A percentile compares a stretch with the other conserved stretches of the same genome.
These are phyloP conservation scores for Taphrina confusa DNA, from an alignment of 1,139 yeast genomes.

Conservation along the genomic window DNA sequence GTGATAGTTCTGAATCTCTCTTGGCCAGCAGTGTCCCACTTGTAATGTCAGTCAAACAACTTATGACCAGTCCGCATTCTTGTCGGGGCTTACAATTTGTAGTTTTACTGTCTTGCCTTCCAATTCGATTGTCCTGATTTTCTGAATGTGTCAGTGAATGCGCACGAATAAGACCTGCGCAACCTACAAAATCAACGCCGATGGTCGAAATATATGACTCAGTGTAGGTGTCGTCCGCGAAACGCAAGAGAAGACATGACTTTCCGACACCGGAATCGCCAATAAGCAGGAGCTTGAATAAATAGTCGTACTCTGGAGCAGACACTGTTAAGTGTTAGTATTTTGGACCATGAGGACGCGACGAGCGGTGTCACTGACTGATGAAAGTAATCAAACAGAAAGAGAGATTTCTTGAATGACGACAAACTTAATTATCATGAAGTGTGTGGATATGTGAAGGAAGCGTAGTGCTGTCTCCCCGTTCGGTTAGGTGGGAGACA, in stretches of 20 bases:
- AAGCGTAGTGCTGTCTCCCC: too few relatives aligned
- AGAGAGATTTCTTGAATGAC: too few relatives aligned
- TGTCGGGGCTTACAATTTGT: constrained; percentile 58
- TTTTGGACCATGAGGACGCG: too few relatives aligned
- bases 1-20: constrained; percentile 97
- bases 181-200: constrained; percentile 78
- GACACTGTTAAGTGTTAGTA: constrained; percentile 19
- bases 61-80: neutral
- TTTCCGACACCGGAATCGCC: constrained; percentile 99
- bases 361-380: too few relatives aligned
- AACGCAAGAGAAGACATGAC: constrained; percentile 88
- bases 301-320: constrained; percentile 72
- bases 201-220: constrained; percentile 96
- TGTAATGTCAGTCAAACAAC: constrained; percentile 6
- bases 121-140: constrained; percentile 92
- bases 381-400: too few relatives aligned
- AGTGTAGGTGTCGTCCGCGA: constrained; percentile 96
- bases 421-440: too few relatives aligned
- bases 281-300: constrained; percentile 69
- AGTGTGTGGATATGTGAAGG: too few relatives aligned
- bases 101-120: constrained; percentile 97
- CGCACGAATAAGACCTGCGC: neutral
- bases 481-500: too few relatives aligned
- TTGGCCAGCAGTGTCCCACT: constrained; percentile 99
- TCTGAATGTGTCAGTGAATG: constrained; percentile 43